A percentile compares a stretch with the other conserved stretches of the same genome.
phyloP scores from a whole-genome alignment of 345 rosid species.

The Ceriops zippeliana region DNA sequence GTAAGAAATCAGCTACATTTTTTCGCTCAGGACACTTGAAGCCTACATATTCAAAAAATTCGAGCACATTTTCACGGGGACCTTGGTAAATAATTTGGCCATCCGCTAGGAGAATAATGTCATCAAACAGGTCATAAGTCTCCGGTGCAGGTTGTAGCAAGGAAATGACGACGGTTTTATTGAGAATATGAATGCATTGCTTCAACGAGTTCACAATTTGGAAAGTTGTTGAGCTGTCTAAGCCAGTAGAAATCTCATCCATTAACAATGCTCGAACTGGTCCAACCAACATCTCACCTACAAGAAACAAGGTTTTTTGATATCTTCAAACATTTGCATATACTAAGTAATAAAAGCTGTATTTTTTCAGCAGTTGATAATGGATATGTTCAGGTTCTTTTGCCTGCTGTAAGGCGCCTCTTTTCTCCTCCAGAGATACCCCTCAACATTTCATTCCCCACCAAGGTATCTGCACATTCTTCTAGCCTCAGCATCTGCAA shows the following conservation, averaged over 20 bases:
- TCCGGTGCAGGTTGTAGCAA: constrained; percentile 82
- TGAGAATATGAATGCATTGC: constrained; percentile 54
- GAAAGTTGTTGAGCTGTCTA: constrained; percentile 72
- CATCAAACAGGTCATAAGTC: constrained; percentile 61
- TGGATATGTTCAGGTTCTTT: not conserved
- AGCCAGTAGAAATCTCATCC: constrained; percentile 77
- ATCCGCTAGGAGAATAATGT: constrained; percentile 56
- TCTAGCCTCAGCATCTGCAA: constrained; percentile 65
- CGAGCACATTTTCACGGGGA: constrained; percentile 46
- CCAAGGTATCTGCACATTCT: constrained; percentile 56
- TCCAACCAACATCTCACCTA: constrained; percentile 69
- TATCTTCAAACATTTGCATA: not conserved
- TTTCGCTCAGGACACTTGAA: constrained; percentile 67
- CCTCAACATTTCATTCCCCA: constrained; percentile 62
- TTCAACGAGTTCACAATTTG: constrained; percentile 64
- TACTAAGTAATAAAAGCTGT: not conserved
- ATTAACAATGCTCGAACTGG: constrained; percentile 54
- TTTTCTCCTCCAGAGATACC: constrained; percentile 80
- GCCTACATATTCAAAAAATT: constrained; percentile 60
- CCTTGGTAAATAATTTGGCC: constrained; percentile 63
- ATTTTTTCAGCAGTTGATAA: not conserved
- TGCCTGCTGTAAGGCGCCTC: constrained; percentile 75
- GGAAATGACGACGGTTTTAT: constrained; percentile 56
- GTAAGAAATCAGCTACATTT: constrained; percentile 68
- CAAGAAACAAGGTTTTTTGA: not conserved